Evolutionary conservation across 2,329 filamentous ascomycete genomes (phyloP), one percentile per base, ranked within the genome.

Genomic region (Chaetomium sp.): DNA sequence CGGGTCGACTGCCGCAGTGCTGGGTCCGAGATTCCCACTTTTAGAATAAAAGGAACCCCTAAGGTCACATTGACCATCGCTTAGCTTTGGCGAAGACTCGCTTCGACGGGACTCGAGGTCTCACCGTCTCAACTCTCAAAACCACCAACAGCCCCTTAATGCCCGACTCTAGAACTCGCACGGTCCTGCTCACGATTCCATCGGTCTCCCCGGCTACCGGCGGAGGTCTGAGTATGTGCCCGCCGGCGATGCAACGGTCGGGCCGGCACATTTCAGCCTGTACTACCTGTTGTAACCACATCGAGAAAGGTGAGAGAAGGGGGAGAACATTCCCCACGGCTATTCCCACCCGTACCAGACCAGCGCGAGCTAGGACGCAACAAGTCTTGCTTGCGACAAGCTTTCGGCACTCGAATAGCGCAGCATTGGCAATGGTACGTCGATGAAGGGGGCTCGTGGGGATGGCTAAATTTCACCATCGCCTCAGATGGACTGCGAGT

Each of bases 21-120:
- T 59, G 51, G 62, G 31, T 64, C 62, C 62, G 62, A 64, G 42
- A 64, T 64, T 64, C 62, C 62, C 62, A 51, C 55, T 57, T 64
- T 53, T 19, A 64, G 62, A 54, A 59, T n/a, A n/a, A 8, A 19
- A 2, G 25, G 25, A 13, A 16, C 27, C 25, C 12, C 7, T 6
- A 53, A 29, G 50, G 50, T 53, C 2, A 9, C 50, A 53, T 53
- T 29, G 25, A 4, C 27, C 6, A 53, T 27, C 50, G 27, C 50
- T 53, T 31, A 53, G 50, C 50, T 29, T 31, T 25, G 50, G 50
- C 16, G 12, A n/a, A 29, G 25, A n/a, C 25, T 27, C 50, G 16
- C 50, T 19, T 53, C 23, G 25, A 29, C 25, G 25, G 25, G 16
- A 19, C 50, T 29, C 25, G 50, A 27, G 27, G 50, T 27, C 25